Evolutionary conservation across 495 filamentous ascomycete genomes (phyloP).

Genomic region (Xylaria cubensis): DNA sequence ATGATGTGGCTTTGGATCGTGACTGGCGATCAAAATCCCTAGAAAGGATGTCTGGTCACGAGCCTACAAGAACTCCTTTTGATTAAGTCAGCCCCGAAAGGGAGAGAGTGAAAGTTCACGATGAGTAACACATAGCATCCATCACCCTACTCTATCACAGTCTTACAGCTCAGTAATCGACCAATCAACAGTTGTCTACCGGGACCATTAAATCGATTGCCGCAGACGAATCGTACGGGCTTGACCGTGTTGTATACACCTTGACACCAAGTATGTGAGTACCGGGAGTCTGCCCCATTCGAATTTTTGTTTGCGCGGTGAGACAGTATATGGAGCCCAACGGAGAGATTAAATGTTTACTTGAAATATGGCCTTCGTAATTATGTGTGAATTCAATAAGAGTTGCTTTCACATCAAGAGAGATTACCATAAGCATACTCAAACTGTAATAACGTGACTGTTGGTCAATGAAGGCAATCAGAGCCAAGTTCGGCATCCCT

Average conservation of each 20-base stretch:
- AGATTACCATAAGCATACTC: background rate
- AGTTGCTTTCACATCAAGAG: background rate
- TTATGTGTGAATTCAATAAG: background rate
- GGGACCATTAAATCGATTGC: background rate
- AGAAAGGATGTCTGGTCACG: background rate
- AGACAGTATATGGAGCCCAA: background rate
- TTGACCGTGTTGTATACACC: background rate
- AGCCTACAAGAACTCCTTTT: background rate
- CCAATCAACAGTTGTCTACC: background rate
- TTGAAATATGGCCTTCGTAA: background rate
- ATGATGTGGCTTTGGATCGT: background rate
- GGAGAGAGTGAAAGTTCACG: background rate
- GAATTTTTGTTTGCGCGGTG: background rate
- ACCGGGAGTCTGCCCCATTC: background rate
- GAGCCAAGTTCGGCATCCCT: background rate
- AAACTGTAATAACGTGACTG: background rate
- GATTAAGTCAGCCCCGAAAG: background rate
- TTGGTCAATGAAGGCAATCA: background rate
- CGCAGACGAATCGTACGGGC: background rate
- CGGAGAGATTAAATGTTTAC: background rate
- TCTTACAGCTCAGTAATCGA: background rate
- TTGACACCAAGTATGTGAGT: background rate
- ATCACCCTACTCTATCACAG: background rate
- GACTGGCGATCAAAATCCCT: background rate
- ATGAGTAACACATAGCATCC: background rate